Conservation (phyloP, 2,329 filamentous ascomycete species). For the Claviceps digitariae region DNA sequence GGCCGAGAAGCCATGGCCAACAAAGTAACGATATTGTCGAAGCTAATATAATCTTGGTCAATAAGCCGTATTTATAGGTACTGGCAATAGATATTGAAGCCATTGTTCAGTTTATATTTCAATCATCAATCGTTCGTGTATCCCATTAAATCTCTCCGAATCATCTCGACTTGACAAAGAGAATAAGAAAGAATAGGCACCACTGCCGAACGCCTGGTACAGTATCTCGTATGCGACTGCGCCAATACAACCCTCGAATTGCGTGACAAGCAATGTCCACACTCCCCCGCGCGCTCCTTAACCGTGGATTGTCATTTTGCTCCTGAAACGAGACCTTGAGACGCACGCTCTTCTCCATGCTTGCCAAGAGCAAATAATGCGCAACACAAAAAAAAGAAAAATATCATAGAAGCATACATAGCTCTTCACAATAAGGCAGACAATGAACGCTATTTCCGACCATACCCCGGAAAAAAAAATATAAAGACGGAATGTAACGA, state of each 20-base stretch:
- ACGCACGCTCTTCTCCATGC: neutral
- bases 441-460: neutral
- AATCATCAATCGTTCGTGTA: conserved; percentile 1
- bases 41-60: conserved; percentile 10
- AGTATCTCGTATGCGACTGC: conserved; percentile 14
- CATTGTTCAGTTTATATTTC: neutral
- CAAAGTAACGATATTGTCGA: conserved; percentile 3
- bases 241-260: conserved; percentile 6
- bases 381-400: neutral
- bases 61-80: conserved; percentile 10
- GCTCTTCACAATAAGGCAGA: neutral
- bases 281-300: too few species aligned
- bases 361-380: neutral
- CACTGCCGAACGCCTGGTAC: conserved; percentile 14
- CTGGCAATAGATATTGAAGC: neutral
- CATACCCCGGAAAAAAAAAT: neutral
- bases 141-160: conserved; percentile 4
- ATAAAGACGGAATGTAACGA: neutral
- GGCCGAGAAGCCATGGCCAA: neutral
- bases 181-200: neutral
- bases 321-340: too few species aligned
- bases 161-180: neutral
- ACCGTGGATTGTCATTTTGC: too few species aligned
- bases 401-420: conserved; percentile 1
- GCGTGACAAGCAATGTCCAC: conserved; percentile 12